Conservation (phyloP, 805 yeast genomes). For the Brettanomyces sp. region DNA sequence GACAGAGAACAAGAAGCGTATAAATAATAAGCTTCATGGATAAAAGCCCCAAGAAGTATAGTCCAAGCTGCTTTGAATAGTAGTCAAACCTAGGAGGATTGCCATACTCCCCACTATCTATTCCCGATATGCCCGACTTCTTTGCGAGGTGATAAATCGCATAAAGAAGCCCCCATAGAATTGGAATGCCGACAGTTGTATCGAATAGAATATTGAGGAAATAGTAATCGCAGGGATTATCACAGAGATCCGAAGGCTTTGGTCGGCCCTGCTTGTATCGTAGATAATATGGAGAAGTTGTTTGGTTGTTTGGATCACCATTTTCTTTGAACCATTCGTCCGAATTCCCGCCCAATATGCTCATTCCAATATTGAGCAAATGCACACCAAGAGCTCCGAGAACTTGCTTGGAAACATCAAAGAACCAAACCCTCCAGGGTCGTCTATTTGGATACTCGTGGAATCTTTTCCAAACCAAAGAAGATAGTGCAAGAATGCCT, state of each 20-base stretch:
- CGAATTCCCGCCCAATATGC: constrained; percentile 42
- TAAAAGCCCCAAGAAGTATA: constrained; percentile 56
- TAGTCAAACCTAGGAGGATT: constrained; percentile 52
- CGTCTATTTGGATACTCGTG: constrained; percentile 74
- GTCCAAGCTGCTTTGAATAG: constrained; percentile 59
- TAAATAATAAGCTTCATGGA: constrained; percentile 50
- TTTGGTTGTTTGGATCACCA: not conserved
- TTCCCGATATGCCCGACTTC: constrained; percentile 33
- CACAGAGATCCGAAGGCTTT: constrained; percentile 24
- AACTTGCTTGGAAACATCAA: constrained; percentile 84
- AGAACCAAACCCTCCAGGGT: constrained; percentile 82
- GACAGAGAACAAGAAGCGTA: constrained; percentile 49
- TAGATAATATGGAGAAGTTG: constrained; percentile 6
- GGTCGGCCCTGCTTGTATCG: not conserved
- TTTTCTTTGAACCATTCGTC: constrained; percentile 11
- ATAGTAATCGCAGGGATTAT: constrained; percentile 88
- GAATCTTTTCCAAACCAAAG: constrained; percentile 65
- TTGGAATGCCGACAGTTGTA: constrained; percentile 88
- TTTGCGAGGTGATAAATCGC: constrained; percentile 39
- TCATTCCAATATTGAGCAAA: constrained; percentile 60
- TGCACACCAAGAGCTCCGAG: constrained; percentile 84
- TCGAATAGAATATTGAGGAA: constrained; percentile 81
- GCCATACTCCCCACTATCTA: constrained; percentile 56
- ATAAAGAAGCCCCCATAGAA: constrained; percentile 52
- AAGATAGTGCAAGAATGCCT: constrained; percentile 68